Conservation (phyloP, 495 filamentous ascomycete species). For the Aspergillus saccharolyticus region DNA sequence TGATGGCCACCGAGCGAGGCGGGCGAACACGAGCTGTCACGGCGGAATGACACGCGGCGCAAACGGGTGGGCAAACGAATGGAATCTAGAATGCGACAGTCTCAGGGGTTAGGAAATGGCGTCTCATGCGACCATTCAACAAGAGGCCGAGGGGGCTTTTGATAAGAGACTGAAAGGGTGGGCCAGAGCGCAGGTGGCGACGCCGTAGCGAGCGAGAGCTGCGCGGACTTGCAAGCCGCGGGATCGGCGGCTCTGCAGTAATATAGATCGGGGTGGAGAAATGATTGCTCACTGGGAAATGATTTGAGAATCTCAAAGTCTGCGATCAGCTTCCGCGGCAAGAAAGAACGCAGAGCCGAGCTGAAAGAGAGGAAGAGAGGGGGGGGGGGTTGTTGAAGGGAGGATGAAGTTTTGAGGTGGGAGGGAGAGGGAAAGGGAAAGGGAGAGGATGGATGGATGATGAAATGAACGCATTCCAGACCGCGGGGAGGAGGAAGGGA, state of each 20-base stretch:
- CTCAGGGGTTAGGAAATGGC: neutral
- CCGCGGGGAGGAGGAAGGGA: constrained; percentile 8
- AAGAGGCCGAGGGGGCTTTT: neutral
- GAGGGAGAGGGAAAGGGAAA: neutral
- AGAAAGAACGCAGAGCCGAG: neutral
- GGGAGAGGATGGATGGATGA: neutral
- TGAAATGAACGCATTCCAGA: neutral
- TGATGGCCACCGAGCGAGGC: neutral
- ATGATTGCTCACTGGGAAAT: neutral
- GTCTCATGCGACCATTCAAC: neutral
- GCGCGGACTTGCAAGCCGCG: neutral
- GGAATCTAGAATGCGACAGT: neutral
- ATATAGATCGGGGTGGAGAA: neutral
- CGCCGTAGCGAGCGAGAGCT: neutral
- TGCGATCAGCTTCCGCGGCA: neutral
- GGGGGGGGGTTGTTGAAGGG: neutral
- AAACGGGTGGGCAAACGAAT: neutral
- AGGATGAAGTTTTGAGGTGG: neutral
- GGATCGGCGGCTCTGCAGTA: neutral
- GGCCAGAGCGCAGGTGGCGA: neutral
- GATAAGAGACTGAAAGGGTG: neutral
- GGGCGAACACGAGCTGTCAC: constrained; percentile 1
- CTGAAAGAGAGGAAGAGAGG: neutral
- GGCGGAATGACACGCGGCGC: neutral
- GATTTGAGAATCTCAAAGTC: neutral